A percentile compares a stretch with the other conserved stretches of the same genome.
Evolutionary conservation across 164 flowering plant species (phyloP).

Genomic region (Piper longum): DNA sequence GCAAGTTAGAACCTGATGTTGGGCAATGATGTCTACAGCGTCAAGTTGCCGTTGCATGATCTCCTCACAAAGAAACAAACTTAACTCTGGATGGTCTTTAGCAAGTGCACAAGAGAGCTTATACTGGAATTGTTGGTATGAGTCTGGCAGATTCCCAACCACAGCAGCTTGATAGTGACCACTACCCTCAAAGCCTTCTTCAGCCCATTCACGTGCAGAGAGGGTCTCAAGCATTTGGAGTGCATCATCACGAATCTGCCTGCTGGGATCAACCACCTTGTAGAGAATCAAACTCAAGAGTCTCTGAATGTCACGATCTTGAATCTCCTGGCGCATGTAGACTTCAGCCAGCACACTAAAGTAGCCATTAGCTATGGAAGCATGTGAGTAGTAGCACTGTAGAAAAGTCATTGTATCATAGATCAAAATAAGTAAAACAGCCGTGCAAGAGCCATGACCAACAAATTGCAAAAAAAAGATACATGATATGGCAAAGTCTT

Average conservation of each 20-base stretch:
- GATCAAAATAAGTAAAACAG: background rate
- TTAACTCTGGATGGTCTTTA: slow-evolving; percentile 94
- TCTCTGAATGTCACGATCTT: slow-evolving; percentile 94
- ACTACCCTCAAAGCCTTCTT: slow-evolving; percentile 68
- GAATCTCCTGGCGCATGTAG: slow-evolving; percentile 97
- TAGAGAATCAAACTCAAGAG: slow-evolving; percentile 89
- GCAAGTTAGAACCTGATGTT: slow-evolving; percentile 97
- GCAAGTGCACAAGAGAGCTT: slow-evolving; percentile 95
- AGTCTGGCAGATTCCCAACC: slow-evolving; percentile 97
- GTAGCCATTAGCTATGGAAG: slow-evolving; percentile 96
- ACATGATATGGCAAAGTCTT: background rate
- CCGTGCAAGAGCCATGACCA: background rate
- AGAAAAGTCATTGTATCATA: background rate
- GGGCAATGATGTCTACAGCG: slow-evolving; percentile 97
- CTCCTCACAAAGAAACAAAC: slow-evolving; percentile 95
- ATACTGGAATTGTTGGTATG: slow-evolving; percentile 97
- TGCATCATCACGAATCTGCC: slow-evolving; percentile 98
- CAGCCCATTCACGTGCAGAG: slow-evolving; percentile 94
- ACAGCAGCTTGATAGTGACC: slow-evolving; percentile 94
- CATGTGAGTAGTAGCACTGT: slow-evolving; percentile 95
- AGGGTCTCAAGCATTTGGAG: slow-evolving; percentile 99
- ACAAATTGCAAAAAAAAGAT: background rate
- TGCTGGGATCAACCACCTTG: slow-evolving; percentile 91
- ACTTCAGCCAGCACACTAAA: slow-evolving; percentile 98
- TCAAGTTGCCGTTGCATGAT: slow-evolving; percentile 99